These are phyloP conservation scores for Macrotyloma uniflorum DNA, from an alignment of 306 rosid genomes.

Conservation along the genomic window DNA sequence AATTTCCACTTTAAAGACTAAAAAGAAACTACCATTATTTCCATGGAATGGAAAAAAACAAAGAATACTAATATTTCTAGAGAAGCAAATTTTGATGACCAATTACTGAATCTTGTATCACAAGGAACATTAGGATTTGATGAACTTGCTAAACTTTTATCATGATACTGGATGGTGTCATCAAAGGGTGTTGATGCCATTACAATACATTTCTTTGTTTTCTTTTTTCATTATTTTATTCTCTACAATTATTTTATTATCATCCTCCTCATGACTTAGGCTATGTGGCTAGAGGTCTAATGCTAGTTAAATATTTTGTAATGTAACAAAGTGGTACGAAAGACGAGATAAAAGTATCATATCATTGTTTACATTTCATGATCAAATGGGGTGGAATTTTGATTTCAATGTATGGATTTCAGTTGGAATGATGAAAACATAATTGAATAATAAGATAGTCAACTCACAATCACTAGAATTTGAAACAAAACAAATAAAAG, in stretches of 20 bases:
- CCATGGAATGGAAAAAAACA: conserved; percentile 50
- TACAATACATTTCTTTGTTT: not conserved
- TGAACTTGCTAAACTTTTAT: conserved; percentile 82
- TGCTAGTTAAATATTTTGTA: too few species aligned
- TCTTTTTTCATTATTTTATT: too few species aligned
- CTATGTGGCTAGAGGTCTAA: too few species aligned
- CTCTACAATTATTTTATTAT: too few species aligned
- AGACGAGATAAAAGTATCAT: too few species aligned
- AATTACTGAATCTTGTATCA: conserved; percentile 58
- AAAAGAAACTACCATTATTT: conserved; percentile 28
- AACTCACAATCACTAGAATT: not conserved
- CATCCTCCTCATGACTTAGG: too few species aligned
- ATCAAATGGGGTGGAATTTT: too few species aligned
- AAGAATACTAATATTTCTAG: conserved; percentile 54
- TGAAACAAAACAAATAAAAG: not conserved
- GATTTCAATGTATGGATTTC: too few species aligned
- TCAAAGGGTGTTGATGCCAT: not conserved
- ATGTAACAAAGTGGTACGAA: too few species aligned
- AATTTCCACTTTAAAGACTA: conserved; percentile 28
- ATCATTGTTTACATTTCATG: too few species aligned
- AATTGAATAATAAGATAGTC: not conserved
- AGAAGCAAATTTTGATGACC: conserved; percentile 53
- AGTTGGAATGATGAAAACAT: too few species aligned
- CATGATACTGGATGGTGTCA: conserved; percentile 42
- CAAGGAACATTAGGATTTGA: conserved; percentile 84